Percentiles rank a stretch among this genome's conserved stretches.
phyloP scores from a whole-genome alignment of 768 basidiomycete genomes.

The Lentinula detonsa region DNA sequence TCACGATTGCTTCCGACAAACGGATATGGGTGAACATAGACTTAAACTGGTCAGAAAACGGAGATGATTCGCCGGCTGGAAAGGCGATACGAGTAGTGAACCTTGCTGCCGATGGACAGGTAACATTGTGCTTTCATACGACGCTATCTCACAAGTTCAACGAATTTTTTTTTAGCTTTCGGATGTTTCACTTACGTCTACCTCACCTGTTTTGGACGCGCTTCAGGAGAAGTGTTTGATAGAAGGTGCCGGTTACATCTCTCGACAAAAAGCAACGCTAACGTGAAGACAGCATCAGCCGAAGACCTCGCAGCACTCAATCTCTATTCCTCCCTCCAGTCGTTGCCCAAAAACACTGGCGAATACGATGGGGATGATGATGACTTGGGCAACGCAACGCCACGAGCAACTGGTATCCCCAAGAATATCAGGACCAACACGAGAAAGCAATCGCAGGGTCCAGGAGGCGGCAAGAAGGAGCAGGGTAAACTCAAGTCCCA shows the following conservation, averaged over 20 bases:
- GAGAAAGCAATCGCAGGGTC: conserved; percentile 17
- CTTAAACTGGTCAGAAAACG: conserved; percentile 40
- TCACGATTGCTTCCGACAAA: conserved; percentile 32
- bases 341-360: conserved; percentile 2
- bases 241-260: background rate
- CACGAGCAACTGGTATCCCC: background rate
- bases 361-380: background rate
- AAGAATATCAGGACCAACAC: conserved; percentile 10
- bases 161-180: background rate
- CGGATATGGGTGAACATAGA: conserved; percentile 33
- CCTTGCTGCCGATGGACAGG: conserved; percentile 11
- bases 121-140: background rate
- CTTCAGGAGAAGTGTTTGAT: conserved; percentile 4
- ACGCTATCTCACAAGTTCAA: background rate
- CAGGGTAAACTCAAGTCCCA: conserved; percentile 48
- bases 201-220: background rate
- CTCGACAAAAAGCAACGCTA: background rate
- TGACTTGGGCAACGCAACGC: background rate
- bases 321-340: background rate
- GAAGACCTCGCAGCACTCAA: background rate
- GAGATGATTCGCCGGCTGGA: conserved; percentile 13
- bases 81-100: conserved; percentile 13
- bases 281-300: background rate
- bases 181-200: conserved; percentile 3
- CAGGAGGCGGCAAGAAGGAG: conserved; percentile 31